Evolutionary conservation across 176 grass and related monocot genomes (phyloP).

Genomic region (Carex littledalei): DNA sequence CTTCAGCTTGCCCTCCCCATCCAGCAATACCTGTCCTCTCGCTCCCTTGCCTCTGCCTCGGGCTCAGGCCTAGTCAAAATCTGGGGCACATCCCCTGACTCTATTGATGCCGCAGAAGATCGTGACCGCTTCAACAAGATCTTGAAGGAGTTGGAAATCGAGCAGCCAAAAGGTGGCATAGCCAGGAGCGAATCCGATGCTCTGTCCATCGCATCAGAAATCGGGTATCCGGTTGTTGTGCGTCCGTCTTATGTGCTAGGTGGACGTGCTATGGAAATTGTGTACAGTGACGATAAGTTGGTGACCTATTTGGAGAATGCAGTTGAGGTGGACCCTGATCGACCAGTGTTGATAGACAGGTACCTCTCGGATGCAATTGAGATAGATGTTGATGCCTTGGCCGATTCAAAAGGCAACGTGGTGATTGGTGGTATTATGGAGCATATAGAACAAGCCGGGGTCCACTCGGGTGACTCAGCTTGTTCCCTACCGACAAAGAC

Average conservation of each 20-base stretch:
- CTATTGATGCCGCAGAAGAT: slow-evolving; percentile 97
- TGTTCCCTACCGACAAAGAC: slow-evolving; percentile 98
- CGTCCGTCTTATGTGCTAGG: slow-evolving; percentile 96
- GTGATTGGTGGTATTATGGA: slow-evolving; percentile 99
- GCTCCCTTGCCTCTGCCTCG: slow-evolving; percentile 49
- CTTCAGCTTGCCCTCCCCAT: slow-evolving; percentile 88
- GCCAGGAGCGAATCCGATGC: slow-evolving; percentile 91
- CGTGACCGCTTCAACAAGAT: slow-evolving; percentile 95
- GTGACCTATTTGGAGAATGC: slow-evolving; percentile 88
- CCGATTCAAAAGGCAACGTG: slow-evolving; percentile 74
- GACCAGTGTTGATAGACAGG: slow-evolving; percentile 84
- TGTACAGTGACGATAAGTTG: slow-evolving; percentile 85
- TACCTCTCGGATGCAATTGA: slow-evolving; percentile 93
- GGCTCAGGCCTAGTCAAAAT: slow-evolving; percentile 60
- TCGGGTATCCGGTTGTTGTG: slow-evolving; percentile 94
- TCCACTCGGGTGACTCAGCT: slow-evolving; percentile 96
- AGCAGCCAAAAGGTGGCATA: slow-evolving; percentile 93
- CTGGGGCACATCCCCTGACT: slow-evolving; percentile 98
- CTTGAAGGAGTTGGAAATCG: slow-evolving; percentile 75
- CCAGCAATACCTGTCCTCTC: slow-evolving; percentile 61
- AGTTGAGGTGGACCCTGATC: slow-evolving; percentile 91
- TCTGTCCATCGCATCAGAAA: slow-evolving; percentile 66
- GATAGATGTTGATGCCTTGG: slow-evolving; percentile 93
- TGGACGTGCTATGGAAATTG: slow-evolving; percentile 98
- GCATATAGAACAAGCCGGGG: slow-evolving; percentile 96